Percentiles rank a stretch among this genome's conserved stretches.
phyloP scores from a whole-genome alignment of 2,329 filamentous ascomycete species.

The Aspergillus bombycis region DNA sequence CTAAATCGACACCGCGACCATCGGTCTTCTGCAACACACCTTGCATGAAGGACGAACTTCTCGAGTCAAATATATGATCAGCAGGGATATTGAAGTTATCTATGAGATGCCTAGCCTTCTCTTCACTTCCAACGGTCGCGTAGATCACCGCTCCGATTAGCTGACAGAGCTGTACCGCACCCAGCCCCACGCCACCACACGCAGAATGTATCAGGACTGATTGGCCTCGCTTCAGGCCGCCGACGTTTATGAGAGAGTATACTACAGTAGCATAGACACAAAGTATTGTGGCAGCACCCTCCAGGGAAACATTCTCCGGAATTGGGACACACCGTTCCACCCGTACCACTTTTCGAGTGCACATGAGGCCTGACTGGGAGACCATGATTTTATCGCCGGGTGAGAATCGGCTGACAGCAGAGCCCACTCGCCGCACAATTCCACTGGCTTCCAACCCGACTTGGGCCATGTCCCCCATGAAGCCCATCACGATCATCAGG shows the following conservation, averaged over 20 bases:
- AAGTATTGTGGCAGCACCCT: constrained; percentile 24
- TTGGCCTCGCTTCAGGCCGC: constrained; percentile 26
- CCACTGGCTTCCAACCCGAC: constrained; percentile 38
- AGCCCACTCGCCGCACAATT: constrained; percentile 31
- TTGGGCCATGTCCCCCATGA: constrained; percentile 24
- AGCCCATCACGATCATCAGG: constrained; percentile 37
- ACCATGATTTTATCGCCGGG: constrained; percentile 36
- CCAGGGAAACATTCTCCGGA: constrained; percentile 18
- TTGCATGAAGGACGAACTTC: constrained; percentile 21
- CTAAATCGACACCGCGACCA: constrained; percentile 29
- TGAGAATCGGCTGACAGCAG: constrained; percentile 25
- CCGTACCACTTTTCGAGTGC: constrained; percentile 15
- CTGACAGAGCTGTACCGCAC: constrained; percentile 29
- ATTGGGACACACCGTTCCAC: constrained; percentile 19
- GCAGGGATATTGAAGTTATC: constrained; percentile 21
- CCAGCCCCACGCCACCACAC: constrained; percentile 31
- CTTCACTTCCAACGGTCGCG: constrained; percentile 27
- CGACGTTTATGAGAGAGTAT: constrained; percentile 28
- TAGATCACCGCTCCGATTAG: constrained; percentile 30
- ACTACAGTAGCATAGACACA: constrained; percentile 25
- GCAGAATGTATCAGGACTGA: constrained; percentile 34
- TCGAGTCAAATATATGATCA: constrained; percentile 29
- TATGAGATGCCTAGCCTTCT: constrained; percentile 27
- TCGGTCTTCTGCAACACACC: constrained; percentile 22
- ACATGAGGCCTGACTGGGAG: constrained; percentile 8